Base-by-base conservation (phyloP, 225 moss, liverwort and hornwort species). In the Pleurozium schreberi region DNA sequence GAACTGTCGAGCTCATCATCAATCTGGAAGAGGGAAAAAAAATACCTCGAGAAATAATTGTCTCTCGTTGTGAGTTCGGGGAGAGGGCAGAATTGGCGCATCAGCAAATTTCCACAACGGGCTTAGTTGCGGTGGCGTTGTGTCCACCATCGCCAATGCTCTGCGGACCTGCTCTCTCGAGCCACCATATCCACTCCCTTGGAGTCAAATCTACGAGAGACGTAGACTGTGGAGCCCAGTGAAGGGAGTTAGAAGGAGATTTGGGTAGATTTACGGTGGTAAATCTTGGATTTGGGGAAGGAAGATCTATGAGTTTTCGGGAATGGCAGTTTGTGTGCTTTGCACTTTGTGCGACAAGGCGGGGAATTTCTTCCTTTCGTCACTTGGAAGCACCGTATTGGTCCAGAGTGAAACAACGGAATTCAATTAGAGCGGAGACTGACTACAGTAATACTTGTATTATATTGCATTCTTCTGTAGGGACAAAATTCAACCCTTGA, bases 141-240 rank as follows among this genome's bases (percentile, higher is more conserved):
- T 10, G 91, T 91, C 91, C 89, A 90, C 91, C 93, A 91, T 88
- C 88, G 91, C 90, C 88, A 63, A 20, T 13, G 84, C 90, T 89
- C 84, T 93, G 93, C 88, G 90, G 91, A 90, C 91, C 40, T 91
- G 86, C 80, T 91, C 45, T 82, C 68, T 89, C 91, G 86, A 59
- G n/a, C 80, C 84, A 86, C 86, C 93, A 93, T 93, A 93, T 93
- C 93, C 93, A 83, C 86, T 91, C 66, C 65, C 26, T 8, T 2
- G 14, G 34, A 38, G 11, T 18, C 1, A 5, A 75, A 84, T 93
- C 67, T 86, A 86, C 3, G 0, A 0, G 0, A 0, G 0, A 0
- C 40, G 5, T 90, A 93, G 86, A 91, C 33, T 49, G 4, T 36
- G 75, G 61, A 6, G n/a, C 10, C 20, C 14, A 18, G 21, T 18